phyloP scores from a whole-genome alignment of 2,329 filamentous ascomycete species.

The Scedosporium dehoogii region DNA sequence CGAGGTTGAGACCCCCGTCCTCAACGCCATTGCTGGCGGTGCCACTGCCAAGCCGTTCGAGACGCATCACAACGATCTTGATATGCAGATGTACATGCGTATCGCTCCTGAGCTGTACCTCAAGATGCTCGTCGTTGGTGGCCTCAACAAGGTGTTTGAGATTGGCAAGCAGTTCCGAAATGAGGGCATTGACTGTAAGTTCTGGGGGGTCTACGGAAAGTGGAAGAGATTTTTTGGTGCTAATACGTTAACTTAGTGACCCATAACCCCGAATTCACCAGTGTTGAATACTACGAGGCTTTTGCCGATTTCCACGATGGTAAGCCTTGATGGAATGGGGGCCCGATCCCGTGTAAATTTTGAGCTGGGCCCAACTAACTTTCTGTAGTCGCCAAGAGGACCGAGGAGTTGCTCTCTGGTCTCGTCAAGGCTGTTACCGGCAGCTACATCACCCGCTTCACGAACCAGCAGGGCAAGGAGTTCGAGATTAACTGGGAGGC shows the following conservation, averaged over 20 bases:
- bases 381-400: conserved; percentile 59
- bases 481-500: conserved; percentile 94
- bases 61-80: conserved; percentile 91
- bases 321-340: conserved; percentile 13
- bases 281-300: conserved; percentile 93
- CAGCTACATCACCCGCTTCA: conserved; percentile 74
- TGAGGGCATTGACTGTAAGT: conserved; percentile 47
- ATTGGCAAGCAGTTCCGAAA: conserved; percentile 94
- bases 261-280: conserved; percentile 75
- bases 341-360: too few species aligned
- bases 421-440: conserved; percentile 86
- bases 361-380: conserved; percentile 16
- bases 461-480: conserved; percentile 74
- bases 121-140: conserved; percentile 92
- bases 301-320: conserved; percentile 88
- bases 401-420: conserved; percentile 84
- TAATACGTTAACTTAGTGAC: conserved; percentile 69
- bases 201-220: too few species aligned
- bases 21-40: conserved; percentile 91
- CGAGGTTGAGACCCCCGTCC: conserved; percentile 95
- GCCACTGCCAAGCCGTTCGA: conserved; percentile 89
- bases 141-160: conserved; percentile 90
- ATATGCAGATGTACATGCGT: conserved; percentile 92
- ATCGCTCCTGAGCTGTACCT: conserved; percentile 93
- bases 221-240: background rate